Base-by-base conservation (phyloP, 1,284 basidiomycete species). In the Ganoderma boninense region DNA sequence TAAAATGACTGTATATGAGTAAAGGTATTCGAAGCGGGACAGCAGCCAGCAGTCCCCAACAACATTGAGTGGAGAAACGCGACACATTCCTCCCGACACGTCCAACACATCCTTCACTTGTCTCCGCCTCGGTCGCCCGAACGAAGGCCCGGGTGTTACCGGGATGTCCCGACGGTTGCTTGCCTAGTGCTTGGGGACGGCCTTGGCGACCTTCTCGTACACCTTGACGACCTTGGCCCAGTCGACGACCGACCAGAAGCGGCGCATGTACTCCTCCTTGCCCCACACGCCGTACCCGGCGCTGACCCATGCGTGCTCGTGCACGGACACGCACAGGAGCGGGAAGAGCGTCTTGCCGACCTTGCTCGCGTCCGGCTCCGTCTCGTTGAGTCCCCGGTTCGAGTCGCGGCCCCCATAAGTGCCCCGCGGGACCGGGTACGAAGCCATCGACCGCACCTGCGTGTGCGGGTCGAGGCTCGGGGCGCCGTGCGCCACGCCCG, bases 211-310 rank as follows among this genome's bases (percentile, higher is more conserved):
- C 56, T 66, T 74, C n/a, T 44, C 32, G 69, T 72, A 83, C 42
- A 77, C 72, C 16, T 80, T 71, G 77, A 84, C 84, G 70, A 95
- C 89, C 79, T 89, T 90, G 65, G 84, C 80, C 97, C 97, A 99
- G 82, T 99, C 88, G 71, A 99, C 82, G 63, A 92, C 93, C 46
- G 87, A 87, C 94, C 96, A 98, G 86, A 98, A 98, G 78, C 93
- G 89, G 77, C 88, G 90, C 76, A 98, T 84, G 86, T 97, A 99
- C 79, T 90, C 87, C 79, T 96, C 95, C 83, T 96, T 96, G 54
- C 95, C 96, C 95, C 95, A 97, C 20, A 99, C 90, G 14, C 97
- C 97, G 78, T 95, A 97, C 71, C 93, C 93, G 63, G 94, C 92
- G 65, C 88, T 87, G 75, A 99, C 84, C 94, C 97, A 99, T 32